Evolutionary conservation across 2,329 filamentous ascomycete genomes (phyloP).

Genomic region (Penicillium expansum): DNA sequence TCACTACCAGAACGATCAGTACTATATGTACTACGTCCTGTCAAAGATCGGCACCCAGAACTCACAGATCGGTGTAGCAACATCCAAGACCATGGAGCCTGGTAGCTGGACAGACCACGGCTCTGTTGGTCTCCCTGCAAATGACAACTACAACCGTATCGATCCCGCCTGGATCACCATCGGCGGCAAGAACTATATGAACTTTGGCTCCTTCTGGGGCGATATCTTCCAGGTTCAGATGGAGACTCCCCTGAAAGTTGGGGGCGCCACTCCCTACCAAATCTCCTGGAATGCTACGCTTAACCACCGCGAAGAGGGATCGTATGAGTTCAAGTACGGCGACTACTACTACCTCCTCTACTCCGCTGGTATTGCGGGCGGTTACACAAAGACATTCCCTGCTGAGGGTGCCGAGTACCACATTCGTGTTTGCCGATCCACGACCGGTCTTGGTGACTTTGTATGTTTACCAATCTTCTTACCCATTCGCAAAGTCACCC

Average conservation of each 20-base stretch:
- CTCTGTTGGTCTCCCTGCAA: slow-evolving; percentile 37
- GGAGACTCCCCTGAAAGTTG: slow-evolving; percentile 26
- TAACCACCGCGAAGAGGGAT: slow-evolving; percentile 56
- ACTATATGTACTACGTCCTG: slow-evolving; percentile 65
- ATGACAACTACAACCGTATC: slow-evolving; percentile 57
- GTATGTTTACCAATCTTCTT: slow-evolving; percentile 31
- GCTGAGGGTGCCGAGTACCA: slow-evolving; percentile 61
- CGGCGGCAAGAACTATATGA: slow-evolving; percentile 48
- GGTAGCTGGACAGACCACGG: slow-evolving; percentile 41
- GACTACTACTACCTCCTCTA: slow-evolving; percentile 64
- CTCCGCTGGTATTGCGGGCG: slow-evolving; percentile 58
- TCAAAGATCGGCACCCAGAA: slow-evolving; percentile 59
- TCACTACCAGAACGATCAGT: slow-evolving; percentile 53
- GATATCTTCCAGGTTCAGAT: slow-evolving; percentile 62
- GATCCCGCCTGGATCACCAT: slow-evolving; percentile 55
- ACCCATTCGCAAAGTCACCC: background rate
- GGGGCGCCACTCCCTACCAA: slow-evolving; percentile 41
- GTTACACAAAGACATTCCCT: slow-evolving; percentile 52
- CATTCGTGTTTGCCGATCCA: slow-evolving; percentile 61
- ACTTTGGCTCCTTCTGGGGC: slow-evolving; percentile 69
- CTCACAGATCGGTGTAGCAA: slow-evolving; percentile 61
- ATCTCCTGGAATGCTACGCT: slow-evolving; percentile 55
- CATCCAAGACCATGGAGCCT: slow-evolving; percentile 43
- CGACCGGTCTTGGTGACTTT: slow-evolving; percentile 53
- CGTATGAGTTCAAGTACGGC: slow-evolving; percentile 55